Conservation (phyloP, 441 rosid species). For the Pelargonium exstipulatum region DNA sequence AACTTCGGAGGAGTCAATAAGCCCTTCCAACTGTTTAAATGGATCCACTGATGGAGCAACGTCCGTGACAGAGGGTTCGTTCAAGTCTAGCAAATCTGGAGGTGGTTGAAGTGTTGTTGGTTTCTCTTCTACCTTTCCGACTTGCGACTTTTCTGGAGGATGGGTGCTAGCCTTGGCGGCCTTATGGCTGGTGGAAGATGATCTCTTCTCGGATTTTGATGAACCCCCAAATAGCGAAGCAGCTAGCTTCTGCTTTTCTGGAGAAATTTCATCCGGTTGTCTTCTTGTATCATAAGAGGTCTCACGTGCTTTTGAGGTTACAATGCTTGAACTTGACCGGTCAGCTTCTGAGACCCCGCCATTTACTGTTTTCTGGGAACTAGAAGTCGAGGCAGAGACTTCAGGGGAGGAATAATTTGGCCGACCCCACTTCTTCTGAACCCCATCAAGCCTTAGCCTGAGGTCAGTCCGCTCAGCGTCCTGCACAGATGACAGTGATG, state of each 20-base stretch:
- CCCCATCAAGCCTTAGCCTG: slow-evolving; percentile 92
- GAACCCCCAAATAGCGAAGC: slow-evolving; percentile 91
- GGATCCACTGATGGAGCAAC: slow-evolving; percentile 51
- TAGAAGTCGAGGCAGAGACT: slow-evolving; percentile 37
- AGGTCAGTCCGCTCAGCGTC: slow-evolving; percentile 55
- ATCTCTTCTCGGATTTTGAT: slow-evolving; percentile 56
- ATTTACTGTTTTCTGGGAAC: slow-evolving; percentile 48
- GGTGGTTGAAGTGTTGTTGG: slow-evolving; percentile 50
- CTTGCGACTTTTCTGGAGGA: slow-evolving; percentile 29
- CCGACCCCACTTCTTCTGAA: slow-evolving; percentile 91
- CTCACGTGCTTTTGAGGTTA: slow-evolving; percentile 46
- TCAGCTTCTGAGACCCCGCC: slow-evolving; percentile 36
- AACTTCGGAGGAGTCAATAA: slow-evolving; percentile 50
- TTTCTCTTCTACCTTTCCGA: slow-evolving; percentile 32
- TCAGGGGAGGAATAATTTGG: slow-evolving; percentile 50
- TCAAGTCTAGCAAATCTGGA: slow-evolving; percentile 87
- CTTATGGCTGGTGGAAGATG: slow-evolving; percentile 52
- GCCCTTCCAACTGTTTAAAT: slow-evolving; percentile 80
- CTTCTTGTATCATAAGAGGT: slow-evolving; percentile 51
- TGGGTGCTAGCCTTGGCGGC: slow-evolving; percentile 42
- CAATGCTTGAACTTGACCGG: slow-evolving; percentile 24
- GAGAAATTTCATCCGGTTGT: slow-evolving; percentile 53
- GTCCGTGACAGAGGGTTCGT: slow-evolving; percentile 42
- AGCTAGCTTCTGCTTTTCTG: slow-evolving; percentile 93
- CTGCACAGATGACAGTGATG: slow-evolving; percentile 39